Conservation (phyloP, 2,329 filamentous ascomycete genomes). For the Colletotrichum eremochloae region DNA sequence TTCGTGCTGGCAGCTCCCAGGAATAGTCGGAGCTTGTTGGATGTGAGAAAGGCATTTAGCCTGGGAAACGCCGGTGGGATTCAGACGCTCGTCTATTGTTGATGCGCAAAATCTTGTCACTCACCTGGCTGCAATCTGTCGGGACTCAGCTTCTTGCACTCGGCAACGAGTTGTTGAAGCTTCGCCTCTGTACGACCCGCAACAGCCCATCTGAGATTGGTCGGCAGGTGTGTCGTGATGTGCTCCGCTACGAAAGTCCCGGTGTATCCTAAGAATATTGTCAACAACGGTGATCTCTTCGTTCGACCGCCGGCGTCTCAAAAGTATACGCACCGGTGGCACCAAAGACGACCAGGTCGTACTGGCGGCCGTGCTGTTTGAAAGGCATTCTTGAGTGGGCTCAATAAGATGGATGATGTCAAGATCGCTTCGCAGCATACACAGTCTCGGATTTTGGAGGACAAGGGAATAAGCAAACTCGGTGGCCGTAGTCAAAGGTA, state of each 20-base stretch:
- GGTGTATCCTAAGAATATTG: constrained; percentile 77
- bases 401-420: not conserved
- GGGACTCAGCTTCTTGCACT: constrained; percentile 75
- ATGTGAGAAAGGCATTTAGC: constrained; percentile 1
- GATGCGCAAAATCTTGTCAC: constrained; percentile 38
- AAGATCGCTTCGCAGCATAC: not conserved
- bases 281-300: not conserved
- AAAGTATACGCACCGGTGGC: constrained; percentile 62
- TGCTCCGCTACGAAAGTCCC: constrained; percentile 83
- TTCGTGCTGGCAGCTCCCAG: not conserved
- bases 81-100: constrained; percentile 23
- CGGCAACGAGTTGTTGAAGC: constrained; percentile 75
- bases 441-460: not conserved
- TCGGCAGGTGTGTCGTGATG: constrained; percentile 77
- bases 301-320: constrained; percentile 1
- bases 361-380: constrained; percentile 65
- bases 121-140: constrained; percentile 80
- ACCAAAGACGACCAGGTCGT: constrained; percentile 70
- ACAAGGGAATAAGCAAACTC: not conserved
- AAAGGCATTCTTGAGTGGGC: constrained; percentile 56
- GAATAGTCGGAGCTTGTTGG: not conserved
- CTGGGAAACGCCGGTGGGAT: not conserved
- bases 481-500: constrained; percentile 3
- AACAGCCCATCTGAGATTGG: constrained; percentile 87
- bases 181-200: constrained; percentile 86